These are phyloP conservation scores for Cladosporium phlei DNA, from an alignment of 2,329 filamentous ascomycete species.

Conservation along the genomic window DNA sequence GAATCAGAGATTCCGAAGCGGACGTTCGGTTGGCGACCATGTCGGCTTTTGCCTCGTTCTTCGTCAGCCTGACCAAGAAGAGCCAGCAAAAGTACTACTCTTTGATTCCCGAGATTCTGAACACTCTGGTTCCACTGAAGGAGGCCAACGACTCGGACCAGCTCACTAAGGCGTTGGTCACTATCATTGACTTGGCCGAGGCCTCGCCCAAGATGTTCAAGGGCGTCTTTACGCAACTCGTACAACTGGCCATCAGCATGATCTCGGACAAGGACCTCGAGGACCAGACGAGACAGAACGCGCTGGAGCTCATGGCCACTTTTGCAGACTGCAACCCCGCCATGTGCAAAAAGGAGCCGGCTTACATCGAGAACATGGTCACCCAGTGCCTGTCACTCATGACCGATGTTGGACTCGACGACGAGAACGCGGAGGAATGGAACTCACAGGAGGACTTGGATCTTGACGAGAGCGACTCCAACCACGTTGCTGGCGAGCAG, in stretches of 20 bases:
- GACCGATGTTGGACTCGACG: conserved; percentile 92
- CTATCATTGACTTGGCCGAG: conserved; percentile 91
- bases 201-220: conserved; percentile 98
- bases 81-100: conserved; percentile 80
- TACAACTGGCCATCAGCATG: conserved; percentile 87
- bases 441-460: conserved; percentile 90
- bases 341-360: conserved; percentile 92
- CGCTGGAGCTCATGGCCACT: conserved; percentile 93
- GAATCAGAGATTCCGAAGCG: conserved; percentile 84
- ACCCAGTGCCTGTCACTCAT: conserved; percentile 96
- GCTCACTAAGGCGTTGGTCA: conserved; percentile 80
- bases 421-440: conserved; percentile 94
- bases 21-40: conserved; percentile 88
- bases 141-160: conserved; percentile 86
- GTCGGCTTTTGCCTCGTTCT: conserved; percentile 95
- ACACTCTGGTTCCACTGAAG: conserved; percentile 90
- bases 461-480: conserved; percentile 90
- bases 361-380: conserved; percentile 93
- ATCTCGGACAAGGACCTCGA: conserved; percentile 93
- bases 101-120: conserved; percentile 85
- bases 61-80: conserved; percentile 85
- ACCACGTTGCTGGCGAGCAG: conserved; percentile 96
- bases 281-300: conserved; percentile 87
- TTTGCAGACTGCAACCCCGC: conserved; percentile 92
- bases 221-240: conserved; percentile 83